Percentiles rank a stretch among this genome's conserved stretches.
Conservation (phyloP, 1,139 yeast species). For the Yarrowia galli region DNA sequence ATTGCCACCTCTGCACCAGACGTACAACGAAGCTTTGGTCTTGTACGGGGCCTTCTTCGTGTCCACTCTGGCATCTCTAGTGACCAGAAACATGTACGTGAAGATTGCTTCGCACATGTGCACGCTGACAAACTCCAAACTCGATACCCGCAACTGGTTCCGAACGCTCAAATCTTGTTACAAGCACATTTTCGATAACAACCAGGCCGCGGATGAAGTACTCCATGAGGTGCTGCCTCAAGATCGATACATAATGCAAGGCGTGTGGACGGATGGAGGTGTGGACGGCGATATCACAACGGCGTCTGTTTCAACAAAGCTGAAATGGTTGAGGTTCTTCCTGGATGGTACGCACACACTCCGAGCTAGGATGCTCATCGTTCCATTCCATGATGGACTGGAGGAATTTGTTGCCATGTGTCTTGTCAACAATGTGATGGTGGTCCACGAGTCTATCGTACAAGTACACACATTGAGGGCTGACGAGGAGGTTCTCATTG, state of each 20-base stretch:
- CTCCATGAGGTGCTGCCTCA: background rate
- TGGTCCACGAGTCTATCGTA: background rate
- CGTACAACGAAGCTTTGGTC: background rate
- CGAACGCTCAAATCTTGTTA: background rate
- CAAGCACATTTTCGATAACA: background rate
- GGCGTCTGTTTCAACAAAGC: background rate
- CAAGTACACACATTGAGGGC: too few species aligned
- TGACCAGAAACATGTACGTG: background rate
- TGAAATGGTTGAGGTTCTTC: background rate
- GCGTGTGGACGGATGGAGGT: background rate
- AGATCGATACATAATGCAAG: background rate
- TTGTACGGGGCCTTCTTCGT: background rate
- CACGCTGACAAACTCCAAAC: background rate
- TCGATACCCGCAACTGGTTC: background rate
- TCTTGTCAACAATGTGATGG: background rate
- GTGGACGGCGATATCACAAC: background rate
- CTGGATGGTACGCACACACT: background rate
- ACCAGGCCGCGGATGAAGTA: background rate
- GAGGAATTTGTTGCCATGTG: conserved; percentile 8
- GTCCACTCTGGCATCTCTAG: background rate
- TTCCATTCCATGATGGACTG: background rate
- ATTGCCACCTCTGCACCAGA: background rate
- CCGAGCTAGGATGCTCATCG: background rate
- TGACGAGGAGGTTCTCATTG: too few species aligned
- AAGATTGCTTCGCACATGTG: background rate